Percentiles rank a stretch among this genome's conserved stretches.
Conservation (phyloP, 495 filamentous ascomycete species). For the Talaromyces thailandensis region DNA sequence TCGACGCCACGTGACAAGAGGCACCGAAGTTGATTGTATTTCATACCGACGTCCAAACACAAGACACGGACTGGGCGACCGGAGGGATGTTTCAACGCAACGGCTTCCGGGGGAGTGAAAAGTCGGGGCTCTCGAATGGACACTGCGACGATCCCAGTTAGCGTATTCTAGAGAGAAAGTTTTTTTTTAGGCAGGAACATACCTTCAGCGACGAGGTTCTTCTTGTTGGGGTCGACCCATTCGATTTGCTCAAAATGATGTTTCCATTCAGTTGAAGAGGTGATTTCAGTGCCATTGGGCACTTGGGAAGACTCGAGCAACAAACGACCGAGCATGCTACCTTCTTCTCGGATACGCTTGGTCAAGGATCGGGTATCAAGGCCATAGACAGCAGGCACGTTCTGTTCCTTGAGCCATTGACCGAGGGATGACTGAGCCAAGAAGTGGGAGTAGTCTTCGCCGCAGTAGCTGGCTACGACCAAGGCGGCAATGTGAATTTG, state of each 20-base stretch:
- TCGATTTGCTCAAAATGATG: conserved; percentile 40
- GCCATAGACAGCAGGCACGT: conserved; percentile 91
- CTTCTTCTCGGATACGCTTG: conserved; percentile 84
- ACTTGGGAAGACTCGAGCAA: conserved; percentile 55
- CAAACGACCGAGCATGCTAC: conserved; percentile 93
- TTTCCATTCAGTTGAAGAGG: conserved; percentile 10
- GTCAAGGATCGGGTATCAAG: conserved; percentile 92
- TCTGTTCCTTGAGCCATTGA: conserved; percentile 91
- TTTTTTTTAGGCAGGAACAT: conserved; percentile 26
- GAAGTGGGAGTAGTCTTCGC: conserved; percentile 91
- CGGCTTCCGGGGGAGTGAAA: conserved; percentile 58
- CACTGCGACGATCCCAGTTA: conserved; percentile 45
- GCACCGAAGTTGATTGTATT: conserved; percentile 94
- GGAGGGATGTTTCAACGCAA: conserved; percentile 72
- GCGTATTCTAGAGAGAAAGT: background rate
- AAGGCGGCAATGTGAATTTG: conserved; percentile 90
- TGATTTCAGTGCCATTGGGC: conserved; percentile 30
- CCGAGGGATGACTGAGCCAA: conserved; percentile 83
- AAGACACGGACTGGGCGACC: conserved; percentile 78
- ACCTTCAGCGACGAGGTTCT: conserved; percentile 92
- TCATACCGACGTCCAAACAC: conserved; percentile 92
- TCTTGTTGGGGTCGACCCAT: conserved; percentile 86
- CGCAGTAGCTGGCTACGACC: conserved; percentile 81
- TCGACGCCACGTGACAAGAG: conserved; percentile 86
- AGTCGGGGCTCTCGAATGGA: conserved; percentile 76